phyloP scores from a whole-genome alignment of 495 filamentous ascomycete species.

The Aspergillus sclerotiicarbonarius region DNA sequence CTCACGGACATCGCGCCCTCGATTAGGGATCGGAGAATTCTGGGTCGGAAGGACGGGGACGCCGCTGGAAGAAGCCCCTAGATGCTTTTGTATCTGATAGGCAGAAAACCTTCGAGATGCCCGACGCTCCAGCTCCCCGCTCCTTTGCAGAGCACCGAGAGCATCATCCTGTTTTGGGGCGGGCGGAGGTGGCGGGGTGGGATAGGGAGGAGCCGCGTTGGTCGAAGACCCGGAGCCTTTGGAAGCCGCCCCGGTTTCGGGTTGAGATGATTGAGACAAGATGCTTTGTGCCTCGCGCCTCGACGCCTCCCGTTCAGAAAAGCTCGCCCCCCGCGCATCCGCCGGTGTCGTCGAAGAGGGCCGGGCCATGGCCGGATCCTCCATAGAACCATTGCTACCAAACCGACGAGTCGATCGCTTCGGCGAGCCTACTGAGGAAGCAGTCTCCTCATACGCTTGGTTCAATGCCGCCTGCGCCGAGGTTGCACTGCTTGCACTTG shows the following conservation, averaged over 20 bases:
- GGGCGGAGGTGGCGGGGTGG: constrained; percentile 70
- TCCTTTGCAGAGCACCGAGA: constrained; percentile 82
- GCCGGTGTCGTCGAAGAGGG: constrained; percentile 36
- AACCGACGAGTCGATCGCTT: constrained; percentile 46
- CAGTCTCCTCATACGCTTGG: constrained; percentile 62
- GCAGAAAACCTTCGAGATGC: constrained; percentile 91
- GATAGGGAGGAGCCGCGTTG: constrained; percentile 33
- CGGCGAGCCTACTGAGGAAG: constrained; percentile 35
- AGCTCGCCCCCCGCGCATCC: constrained; percentile 32
- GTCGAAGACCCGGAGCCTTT: constrained; percentile 40
- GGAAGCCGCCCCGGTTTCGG: constrained; percentile 41
- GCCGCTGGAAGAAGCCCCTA: constrained; percentile 76
- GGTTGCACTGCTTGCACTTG: constrained; percentile 63
- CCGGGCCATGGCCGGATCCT: constrained; percentile 46
- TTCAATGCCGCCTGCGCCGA: constrained; percentile 61
- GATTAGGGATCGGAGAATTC: constrained; percentile 82
- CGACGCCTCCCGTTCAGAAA: constrained; percentile 40
- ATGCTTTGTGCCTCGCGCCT: constrained; percentile 52
- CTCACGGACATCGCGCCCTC: constrained; percentile 83
- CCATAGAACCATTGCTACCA: constrained; percentile 48
- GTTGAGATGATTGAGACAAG: constrained; percentile 58
- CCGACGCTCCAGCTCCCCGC: constrained; percentile 87
- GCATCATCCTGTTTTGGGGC: constrained; percentile 86
- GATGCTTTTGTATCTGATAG: constrained; percentile 92
- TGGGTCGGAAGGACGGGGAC: constrained; percentile 84